Evolutionary conservation across 768 basidiomycete species (phyloP), one percentile per base, ranked within the genome.

Genomic region (Boletus subcaerulescens): DNA sequence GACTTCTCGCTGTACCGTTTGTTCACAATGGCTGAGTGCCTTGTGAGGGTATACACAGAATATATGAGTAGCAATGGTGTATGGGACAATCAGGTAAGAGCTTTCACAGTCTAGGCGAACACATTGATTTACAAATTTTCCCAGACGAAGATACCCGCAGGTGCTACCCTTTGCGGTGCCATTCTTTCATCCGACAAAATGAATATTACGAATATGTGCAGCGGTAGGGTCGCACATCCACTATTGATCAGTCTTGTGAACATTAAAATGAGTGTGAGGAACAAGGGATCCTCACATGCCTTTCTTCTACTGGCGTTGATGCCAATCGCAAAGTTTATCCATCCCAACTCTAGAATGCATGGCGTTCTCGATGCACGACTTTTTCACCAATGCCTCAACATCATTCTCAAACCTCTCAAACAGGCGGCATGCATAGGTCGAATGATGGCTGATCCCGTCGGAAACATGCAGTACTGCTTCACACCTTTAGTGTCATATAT

Each of bases 11-110:
- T 20, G 0, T 52, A 31, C n/a, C 7, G 14, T 5, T 12, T 47
- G 31, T 47, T 24, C 3, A 46, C 50, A 11, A 22, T 15, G 0
- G 43, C 18, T 7, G 18, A 47, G 29, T 4, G 3, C 26, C 24
- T 29, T 7, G 6, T 5, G 4, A 32, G 52, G 31, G 45, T 53
- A 5, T 69, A 58, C 46, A 55, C 20, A 4, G 62, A 73, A 26
- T 72, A 60, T 55, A 66, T 58, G 56, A 58, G 56, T 14, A 50
- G 56, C 2, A 39, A 57, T 8, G 15, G 36, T 11, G 29, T 31
- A 24, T 24, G 24, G 24, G 24, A 24, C 24, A 24, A 4, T 3
- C 24, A 24, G 24, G 24, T 24, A 24, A 24, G 24, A 24, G 24
- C 4, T 24, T 24, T 24, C 24, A 24, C 24, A 24, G 24, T 24